Percentiles rank a stretch among this genome's conserved stretches.
These are phyloP conservation scores for Pseudogymnoascus sp. DNA, from an alignment of 2,329 filamentous ascomycete species.

Conservation along the genomic window DNA sequence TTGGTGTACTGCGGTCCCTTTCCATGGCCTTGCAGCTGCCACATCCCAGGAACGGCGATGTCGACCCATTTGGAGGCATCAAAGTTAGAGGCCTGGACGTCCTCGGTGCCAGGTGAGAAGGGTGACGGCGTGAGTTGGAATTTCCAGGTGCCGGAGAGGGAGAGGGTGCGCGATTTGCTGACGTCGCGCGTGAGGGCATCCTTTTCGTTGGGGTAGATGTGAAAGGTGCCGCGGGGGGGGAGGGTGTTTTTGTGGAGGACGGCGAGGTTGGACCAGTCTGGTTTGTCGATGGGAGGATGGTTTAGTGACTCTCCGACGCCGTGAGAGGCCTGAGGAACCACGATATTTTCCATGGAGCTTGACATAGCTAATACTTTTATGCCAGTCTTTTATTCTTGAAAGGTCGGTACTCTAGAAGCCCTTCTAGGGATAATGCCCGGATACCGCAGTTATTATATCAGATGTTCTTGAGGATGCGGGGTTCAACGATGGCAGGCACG, in stretches of 20 bases:
- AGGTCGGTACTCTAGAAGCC: no score
- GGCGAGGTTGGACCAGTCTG: conserved; percentile 56
- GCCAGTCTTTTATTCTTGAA: no score
- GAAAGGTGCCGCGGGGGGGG: conserved; percentile 49
- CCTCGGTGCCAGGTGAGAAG: conserved; percentile 22
- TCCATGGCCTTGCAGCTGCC: conserved; percentile 50
- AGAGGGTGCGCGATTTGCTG: conserved; percentile 32
- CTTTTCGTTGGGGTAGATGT: conserved; percentile 41
- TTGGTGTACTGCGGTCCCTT: conserved; percentile 42
- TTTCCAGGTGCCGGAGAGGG: conserved; percentile 26
- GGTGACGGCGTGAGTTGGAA: conserved; percentile 23
- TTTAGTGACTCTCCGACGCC: not conserved
- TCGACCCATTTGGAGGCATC: conserved; percentile 36
- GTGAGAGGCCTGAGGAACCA: not conserved
- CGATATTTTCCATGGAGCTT: not conserved
- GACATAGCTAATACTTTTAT: not conserved
- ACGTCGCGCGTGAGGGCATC: conserved; percentile 41
- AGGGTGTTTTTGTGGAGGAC: conserved; percentile 55
- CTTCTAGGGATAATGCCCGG: not conserved
- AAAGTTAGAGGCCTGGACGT: conserved; percentile 12
- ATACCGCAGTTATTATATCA: not conserved
- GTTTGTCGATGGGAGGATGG: conserved; percentile 26
- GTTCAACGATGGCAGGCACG: not conserved
- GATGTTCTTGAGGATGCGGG: not conserved
- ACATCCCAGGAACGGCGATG: conserved; percentile 47